These are phyloP conservation scores for Tetraselmis chui DNA, from an alignment of 139 green algal species.

Conservation along the genomic window DNA sequence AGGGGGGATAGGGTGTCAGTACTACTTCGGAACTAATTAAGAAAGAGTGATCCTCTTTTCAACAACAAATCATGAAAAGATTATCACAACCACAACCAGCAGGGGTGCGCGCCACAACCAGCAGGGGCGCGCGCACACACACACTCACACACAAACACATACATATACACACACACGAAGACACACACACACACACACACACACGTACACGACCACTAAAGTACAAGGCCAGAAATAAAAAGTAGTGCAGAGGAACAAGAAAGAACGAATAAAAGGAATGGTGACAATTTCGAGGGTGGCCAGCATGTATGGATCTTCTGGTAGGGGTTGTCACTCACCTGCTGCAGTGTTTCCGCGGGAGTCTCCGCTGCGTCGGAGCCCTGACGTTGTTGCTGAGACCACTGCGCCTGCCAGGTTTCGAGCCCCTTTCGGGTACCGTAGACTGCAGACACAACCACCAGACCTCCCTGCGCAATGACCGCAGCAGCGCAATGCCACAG, in stretches of 20 bases:
- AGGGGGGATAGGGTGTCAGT: neutral
- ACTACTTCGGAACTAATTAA: neutral
- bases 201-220: neutral
- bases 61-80: too few relatives aligned
- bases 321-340: neutral
- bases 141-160: neutral
- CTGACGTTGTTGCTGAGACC: neutral
- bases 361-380: neutral
- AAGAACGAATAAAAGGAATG: neutral
- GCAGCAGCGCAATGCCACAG: neutral
- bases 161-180: neutral
- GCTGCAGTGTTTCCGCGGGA: neutral
- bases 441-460: conserved; percentile 37
- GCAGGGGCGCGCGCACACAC: too few relatives aligned
- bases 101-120: too few relatives aligned
- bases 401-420: neutral
- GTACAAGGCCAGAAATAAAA: neutral
- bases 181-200: neutral
- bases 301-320: too few relatives aligned
- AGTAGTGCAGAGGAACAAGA: neutral
- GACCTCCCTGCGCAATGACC: conserved; percentile 14
- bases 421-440: conserved; percentile 24
- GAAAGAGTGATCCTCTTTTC: too few relatives aligned
- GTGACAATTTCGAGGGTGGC: neutral
- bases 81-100: too few relatives aligned